phyloP scores from a whole-genome alignment of 2,329 filamentous ascomycete genomes.

The Alternaria gaisen region DNA sequence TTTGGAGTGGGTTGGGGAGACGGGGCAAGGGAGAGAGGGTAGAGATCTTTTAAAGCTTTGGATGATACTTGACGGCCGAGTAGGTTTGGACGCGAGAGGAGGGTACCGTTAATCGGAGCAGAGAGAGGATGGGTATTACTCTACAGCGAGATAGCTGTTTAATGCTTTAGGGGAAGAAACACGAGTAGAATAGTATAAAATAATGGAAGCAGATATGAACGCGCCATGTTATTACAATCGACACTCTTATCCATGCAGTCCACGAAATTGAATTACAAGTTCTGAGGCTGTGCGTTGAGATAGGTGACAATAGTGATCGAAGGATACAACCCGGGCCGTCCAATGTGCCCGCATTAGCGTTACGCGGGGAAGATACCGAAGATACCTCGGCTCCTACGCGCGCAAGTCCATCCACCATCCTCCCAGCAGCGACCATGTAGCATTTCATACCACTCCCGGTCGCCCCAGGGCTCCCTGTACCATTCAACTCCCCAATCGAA shows the following conservation, averaged over 20 bases:
- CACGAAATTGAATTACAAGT: not conserved
- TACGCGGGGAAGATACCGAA: conserved; percentile 16
- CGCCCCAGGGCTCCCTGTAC: not conserved
- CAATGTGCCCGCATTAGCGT: not conserved
- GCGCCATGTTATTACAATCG: not conserved
- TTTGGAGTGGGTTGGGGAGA: too few species aligned
- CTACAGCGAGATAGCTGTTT: not conserved
- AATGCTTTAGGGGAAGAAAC: not conserved
- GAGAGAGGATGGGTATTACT: too few species aligned
- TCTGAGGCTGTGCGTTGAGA: not conserved
- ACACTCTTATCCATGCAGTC: not conserved
- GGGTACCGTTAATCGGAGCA: too few species aligned
- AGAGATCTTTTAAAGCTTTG: too few species aligned
- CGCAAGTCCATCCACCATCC: not conserved
- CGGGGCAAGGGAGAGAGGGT: too few species aligned
- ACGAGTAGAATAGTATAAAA: not conserved
- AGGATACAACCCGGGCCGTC: too few species aligned
- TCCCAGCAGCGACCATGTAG: conserved; percentile 16
- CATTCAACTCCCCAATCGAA: not conserved
- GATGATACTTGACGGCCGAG: too few species aligned
- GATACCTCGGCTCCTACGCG: conserved; percentile 14
- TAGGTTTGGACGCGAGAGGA: too few species aligned
- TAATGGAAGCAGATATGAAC: not conserved
- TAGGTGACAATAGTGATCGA: not conserved
- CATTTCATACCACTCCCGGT: not conserved